Evolutionary conservation across 257 asterid genomes (phyloP), one percentile per base, ranked within the genome.

Genomic region (Fraxinus quadrangulata): DNA sequence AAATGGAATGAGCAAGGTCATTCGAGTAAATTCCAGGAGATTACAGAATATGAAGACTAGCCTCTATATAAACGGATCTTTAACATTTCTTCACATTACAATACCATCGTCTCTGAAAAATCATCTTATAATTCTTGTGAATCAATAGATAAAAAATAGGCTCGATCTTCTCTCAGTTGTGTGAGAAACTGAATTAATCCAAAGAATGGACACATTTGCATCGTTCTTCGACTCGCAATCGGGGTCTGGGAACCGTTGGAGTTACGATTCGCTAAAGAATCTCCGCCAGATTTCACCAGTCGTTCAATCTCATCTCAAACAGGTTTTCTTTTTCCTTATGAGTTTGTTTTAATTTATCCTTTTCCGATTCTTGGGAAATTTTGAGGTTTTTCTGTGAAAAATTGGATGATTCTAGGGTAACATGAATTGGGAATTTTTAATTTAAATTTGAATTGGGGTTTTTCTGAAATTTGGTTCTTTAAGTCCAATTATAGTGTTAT

Each of bases 281-380:
- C 83, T 96, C 87, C 90, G 93, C 14, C 96, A 93, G 88, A 96
- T 93, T 76, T 93, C 99, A 16, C 97, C 97, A 14, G 80, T 74
- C 71, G 99, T 96, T 79, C 99, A 96, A 72, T 80, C 83, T 69
- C 99, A 96, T 87, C 99, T 96, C 79, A 92, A 92, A 72, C 90
- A 89, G 99, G 99, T 90, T 13, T 6, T 17, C 0, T 3, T 36
- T 0, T 28, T 54, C n/a, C 42, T 28, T 76, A 6, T 1, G 2
- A 12, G 51, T 36, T 56, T 19, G 31, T 69, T 28, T 3, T 33
- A 13, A 51, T 39, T 77, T 78, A 31, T 21, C 23, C 21, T 26
- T 10, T 24, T 42, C 9, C 75, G 19, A 67, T 49, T 61, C 23
- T 67, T 59, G 42, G 6, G 28, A 31, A 21, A 0, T 76, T 67